Evolutionary conservation across 1,284 basidiomycete genomes (phyloP).

Genomic region (Hymenochaete sp.): DNA sequence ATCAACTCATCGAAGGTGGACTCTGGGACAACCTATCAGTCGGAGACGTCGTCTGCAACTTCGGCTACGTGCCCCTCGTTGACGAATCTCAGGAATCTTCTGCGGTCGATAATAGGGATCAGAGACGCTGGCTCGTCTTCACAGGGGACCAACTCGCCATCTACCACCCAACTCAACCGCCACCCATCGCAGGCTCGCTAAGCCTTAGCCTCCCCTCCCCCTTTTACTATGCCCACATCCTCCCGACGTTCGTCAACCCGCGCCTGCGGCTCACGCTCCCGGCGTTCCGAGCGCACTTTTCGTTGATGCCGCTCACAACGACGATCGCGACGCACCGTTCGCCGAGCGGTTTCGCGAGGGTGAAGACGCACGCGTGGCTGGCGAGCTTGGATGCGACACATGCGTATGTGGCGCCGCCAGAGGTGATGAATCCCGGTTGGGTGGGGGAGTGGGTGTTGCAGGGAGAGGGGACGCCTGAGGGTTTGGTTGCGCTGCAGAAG

Average conservation of each 20-base stretch:
- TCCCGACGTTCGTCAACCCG: slow-evolving; percentile 41
- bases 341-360: slow-evolving; percentile 44
- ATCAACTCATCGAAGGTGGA: slow-evolving; percentile 50
- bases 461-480: slow-evolving; percentile 64
- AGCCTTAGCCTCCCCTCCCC: slow-evolving; percentile 41
- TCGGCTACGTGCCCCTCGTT: slow-evolving; percentile 55
- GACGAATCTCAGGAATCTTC: slow-evolving; percentile 19
- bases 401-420: slow-evolving; percentile 26
- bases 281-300: slow-evolving; percentile 26
- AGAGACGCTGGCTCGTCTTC: slow-evolving; percentile 53
- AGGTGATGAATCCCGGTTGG: slow-evolving; percentile 57
- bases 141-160: slow-evolving; percentile 51
- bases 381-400: slow-evolving; percentile 40
- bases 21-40: slow-evolving; percentile 64
- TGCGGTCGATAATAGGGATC: slow-evolving; percentile 26
- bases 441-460: slow-evolving; percentile 68
- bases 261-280: slow-evolving; percentile 38
- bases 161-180: slow-evolving; percentile 41
- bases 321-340: slow-evolving; percentile 30
- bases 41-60: slow-evolving; percentile 69
- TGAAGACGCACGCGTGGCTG: slow-evolving; percentile 54
- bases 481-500: slow-evolving; percentile 40
- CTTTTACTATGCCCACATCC: slow-evolving; percentile 28
- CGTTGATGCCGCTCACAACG: slow-evolving; percentile 14
- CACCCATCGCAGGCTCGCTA: slow-evolving; percentile 46